A percentile compares a stretch with the other conserved stretches of the same genome.
phyloP scores from a whole-genome alignment of 2,329 filamentous ascomycete species.

The Diaporthe amygdali region DNA sequence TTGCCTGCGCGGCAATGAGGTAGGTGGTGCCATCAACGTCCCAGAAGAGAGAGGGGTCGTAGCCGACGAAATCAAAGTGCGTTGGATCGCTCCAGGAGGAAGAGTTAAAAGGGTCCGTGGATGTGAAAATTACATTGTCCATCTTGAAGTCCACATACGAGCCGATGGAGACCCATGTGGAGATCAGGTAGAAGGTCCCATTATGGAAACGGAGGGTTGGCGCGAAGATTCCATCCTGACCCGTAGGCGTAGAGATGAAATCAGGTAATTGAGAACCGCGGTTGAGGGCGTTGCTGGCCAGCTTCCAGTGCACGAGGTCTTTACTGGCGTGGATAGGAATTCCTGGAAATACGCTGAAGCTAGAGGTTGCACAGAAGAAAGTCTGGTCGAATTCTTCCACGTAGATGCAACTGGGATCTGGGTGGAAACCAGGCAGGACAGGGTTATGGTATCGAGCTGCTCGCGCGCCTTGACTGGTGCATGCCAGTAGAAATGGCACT shows the following conservation, averaged over 20 bases:
- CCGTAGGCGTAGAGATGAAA: conserved; percentile 34
- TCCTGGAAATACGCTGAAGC: conserved; percentile 58
- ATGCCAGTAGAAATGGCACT: not conserved
- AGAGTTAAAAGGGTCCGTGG: conserved; percentile 30
- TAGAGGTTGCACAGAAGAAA: conserved; percentile 57
- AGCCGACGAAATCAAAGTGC: conserved; percentile 44
- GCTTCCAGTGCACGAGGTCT: conserved; percentile 56
- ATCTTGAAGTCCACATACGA: not conserved
- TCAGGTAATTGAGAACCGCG: conserved; percentile 47
- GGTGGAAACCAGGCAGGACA: conserved; percentile 54
- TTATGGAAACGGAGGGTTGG: conserved; percentile 38
- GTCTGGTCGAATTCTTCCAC: conserved; percentile 44
- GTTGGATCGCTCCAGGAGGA: conserved; percentile 37
- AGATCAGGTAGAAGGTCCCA: conserved; percentile 38
- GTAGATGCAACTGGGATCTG: conserved; percentile 52
- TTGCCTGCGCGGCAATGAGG: conserved; percentile 31
- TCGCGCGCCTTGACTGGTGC: not conserved
- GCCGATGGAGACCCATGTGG: conserved; percentile 14
- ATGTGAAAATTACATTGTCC: conserved; percentile 21
- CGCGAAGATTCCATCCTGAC: conserved; percentile 35
- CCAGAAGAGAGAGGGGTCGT: conserved; percentile 55
- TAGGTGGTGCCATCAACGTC: conserved; percentile 42
- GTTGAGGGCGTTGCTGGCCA: conserved; percentile 44
- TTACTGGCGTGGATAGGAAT: conserved; percentile 58
- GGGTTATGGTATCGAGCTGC: conserved; percentile 42